A percentile compares a stretch with the other conserved stretches of the same genome.
Evolutionary conservation across 1,284 basidiomycete species (phyloP).

Genomic region (Xerocomus cyaneibrunnescens): DNA sequence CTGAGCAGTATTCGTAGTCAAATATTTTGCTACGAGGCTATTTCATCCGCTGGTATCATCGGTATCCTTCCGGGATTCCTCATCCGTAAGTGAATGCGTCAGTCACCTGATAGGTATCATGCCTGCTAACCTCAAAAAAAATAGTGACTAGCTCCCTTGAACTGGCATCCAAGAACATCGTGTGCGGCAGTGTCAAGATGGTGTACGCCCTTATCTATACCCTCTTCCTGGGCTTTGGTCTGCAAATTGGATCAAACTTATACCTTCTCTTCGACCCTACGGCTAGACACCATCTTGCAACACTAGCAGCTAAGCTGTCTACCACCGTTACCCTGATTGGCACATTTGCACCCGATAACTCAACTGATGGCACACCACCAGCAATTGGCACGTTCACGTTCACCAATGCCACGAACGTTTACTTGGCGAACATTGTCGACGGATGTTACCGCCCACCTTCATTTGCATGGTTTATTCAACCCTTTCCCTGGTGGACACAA

Average conservation of each 20-base stretch:
- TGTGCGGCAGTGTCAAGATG: slow-evolving; percentile 88
- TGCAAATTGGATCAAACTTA: slow-evolving; percentile 85
- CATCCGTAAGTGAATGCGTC: slow-evolving; percentile 55
- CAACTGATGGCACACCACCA: slow-evolving; percentile 49
- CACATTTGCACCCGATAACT: slow-evolving; percentile 66
- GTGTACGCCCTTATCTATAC: slow-evolving; percentile 89
- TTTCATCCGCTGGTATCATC: slow-evolving; percentile 80
- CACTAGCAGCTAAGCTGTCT: slow-evolving; percentile 50
- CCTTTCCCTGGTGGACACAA: slow-evolving; percentile 74
- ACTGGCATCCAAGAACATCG: slow-evolving; percentile 84
- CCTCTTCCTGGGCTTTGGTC: slow-evolving; percentile 85
- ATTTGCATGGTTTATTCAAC: slow-evolving; percentile 77
- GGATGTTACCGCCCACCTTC: slow-evolving; percentile 69
- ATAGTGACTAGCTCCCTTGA: slow-evolving; percentile 84
- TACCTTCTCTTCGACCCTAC: slow-evolving; percentile 74
- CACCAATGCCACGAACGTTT: slow-evolving; percentile 49
- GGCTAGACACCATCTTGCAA: slow-evolving; percentile 53
- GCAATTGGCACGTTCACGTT: slow-evolving; percentile 74
- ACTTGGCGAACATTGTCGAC: slow-evolving; percentile 47
- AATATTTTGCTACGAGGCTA: slow-evolving; percentile 85
- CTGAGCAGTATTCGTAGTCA: slow-evolving; percentile 71
- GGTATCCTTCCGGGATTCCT: slow-evolving; percentile 82
- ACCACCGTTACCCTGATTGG: slow-evolving; percentile 59
- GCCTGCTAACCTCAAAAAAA: slow-evolving; percentile 16
- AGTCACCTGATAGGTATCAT: slow-evolving; percentile 17